Conservation (phyloP, 2,329 filamentous ascomycete genomes). For the Fusarium sp. region DNA sequence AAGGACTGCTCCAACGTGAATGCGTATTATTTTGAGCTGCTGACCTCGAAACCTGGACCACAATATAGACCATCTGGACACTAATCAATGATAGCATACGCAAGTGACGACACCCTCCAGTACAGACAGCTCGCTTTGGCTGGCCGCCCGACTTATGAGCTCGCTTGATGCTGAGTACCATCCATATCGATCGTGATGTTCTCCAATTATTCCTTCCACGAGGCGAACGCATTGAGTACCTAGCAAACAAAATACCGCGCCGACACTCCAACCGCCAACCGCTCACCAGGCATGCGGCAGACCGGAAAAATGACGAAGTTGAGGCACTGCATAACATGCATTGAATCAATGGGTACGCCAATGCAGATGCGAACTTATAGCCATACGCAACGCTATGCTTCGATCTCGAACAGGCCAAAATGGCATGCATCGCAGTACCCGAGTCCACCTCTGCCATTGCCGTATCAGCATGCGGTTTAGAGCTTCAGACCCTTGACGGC, state of each 20-base stretch:
- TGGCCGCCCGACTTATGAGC: conserved; percentile 38
- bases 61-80: conserved; percentile 37
- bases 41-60: conserved; percentile 43
- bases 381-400: conserved; percentile 7
- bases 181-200: conserved; percentile 15
- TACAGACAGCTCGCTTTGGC: conserved; percentile 33
- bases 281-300: conserved; percentile 23
- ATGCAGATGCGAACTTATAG: conserved; percentile 17
- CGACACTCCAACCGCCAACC: conserved; percentile 19
- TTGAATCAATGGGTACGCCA: conserved; percentile 14
- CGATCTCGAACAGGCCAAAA: background rate
- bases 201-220: conserved; percentile 9
- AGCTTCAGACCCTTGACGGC: conserved; percentile 1
- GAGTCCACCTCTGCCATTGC: conserved; percentile 22
- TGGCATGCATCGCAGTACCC: conserved; percentile 14
- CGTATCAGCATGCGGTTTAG: conserved; percentile 21
- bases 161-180: conserved; percentile 1
- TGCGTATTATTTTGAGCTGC: conserved; percentile 34
- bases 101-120: conserved; percentile 29
- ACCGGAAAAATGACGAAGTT: conserved; percentile 15
- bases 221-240: conserved; percentile 30
- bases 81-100: conserved; percentile 38
- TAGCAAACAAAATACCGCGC: conserved; percentile 8
- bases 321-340: conserved; percentile 14
- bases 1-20: conserved; percentile 12